Evolutionary conservation across 2,329 filamentous ascomycete genomes (phyloP), one percentile per base, ranked within the genome.

Genomic region (Alternaria triticina): DNA sequence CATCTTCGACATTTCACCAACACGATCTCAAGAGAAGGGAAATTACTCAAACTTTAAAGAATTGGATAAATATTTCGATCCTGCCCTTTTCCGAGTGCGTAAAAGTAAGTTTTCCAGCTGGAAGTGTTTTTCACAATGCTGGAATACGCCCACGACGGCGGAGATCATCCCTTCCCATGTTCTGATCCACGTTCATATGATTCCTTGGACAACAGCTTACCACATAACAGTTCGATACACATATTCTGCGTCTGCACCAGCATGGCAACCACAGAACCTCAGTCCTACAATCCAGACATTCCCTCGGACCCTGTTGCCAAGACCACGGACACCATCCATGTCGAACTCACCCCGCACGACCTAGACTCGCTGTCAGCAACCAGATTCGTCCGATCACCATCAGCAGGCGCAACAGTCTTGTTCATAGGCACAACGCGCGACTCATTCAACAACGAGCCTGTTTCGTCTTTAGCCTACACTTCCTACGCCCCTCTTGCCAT

Each of bases 401-500:
- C 63, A 13, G 76, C 77, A 54, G 77, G 77, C 54, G 77, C 77
- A 65, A 76, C 67, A 40, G 68, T 72, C 49, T 64, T 71, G 54
- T 78, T 77, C 70, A 77, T 77, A 68, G 91, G 91, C 57, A 94
- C 91, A 1, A 96, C 93, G 3, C 86, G 93, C 61, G 90, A 95
- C 81, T 89, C 85, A 72, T 96, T 96, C 80, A 85, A 83, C 57
- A 85, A 86, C 61, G 90, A 90, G 64, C 84, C 89, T n/a, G 91
- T 96, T 62, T 88, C 88, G 33, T 88, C 91, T 56, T 88, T 96
- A 2, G 84, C 90, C 56, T 96, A 96, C 81, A 88, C 88, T 17
- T 88, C 92, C 9, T 96, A 96, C 80, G 82, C 85, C 12, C 87
- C 89, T 3, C 86, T 90, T 11, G 92, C 92, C 15, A 84, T 95